Conservation (phyloP, 805 yeast species). For the Ogataea trehalophila region DNA sequence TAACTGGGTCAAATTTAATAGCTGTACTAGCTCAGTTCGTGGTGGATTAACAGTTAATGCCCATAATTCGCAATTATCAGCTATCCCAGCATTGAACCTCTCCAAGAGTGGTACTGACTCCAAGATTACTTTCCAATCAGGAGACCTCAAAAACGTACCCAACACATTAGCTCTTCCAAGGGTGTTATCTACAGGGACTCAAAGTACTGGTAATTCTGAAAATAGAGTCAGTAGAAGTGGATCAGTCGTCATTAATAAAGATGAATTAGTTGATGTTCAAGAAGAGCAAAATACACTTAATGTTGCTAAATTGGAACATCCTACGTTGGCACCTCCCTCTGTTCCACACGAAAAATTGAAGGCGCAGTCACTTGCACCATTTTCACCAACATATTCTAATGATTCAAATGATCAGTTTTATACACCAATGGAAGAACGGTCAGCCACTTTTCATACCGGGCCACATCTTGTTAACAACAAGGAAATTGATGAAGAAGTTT, state of each 20-base stretch:
- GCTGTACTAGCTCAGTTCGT: neutral
- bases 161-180: too few species aligned
- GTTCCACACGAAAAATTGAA: too few species aligned
- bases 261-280: too few species aligned
- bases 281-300: too few species aligned
- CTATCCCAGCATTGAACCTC: neutral
- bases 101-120: neutral
- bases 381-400: neutral
- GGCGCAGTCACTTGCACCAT: neutral
- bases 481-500: neutral
- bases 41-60: neutral
- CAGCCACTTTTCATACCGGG: neutral
- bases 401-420: slow-evolving; percentile 3
- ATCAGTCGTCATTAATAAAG: too few species aligned
- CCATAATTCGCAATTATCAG: neutral
- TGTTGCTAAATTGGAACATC: too few species aligned
- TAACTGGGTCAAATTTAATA: slow-evolving; percentile 11
- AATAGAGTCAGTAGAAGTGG: too few species aligned
- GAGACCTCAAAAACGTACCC: too few species aligned
- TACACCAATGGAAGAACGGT: slow-evolving; percentile 6
- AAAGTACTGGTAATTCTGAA: too few species aligned
- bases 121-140: neutral
- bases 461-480: neutral
- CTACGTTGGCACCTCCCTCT: too few species aligned
- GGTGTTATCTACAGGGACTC: too few species aligned